Base-by-base conservation (phyloP, 768 basidiomycete species). In the Podaxis carcinomalis region DNA sequence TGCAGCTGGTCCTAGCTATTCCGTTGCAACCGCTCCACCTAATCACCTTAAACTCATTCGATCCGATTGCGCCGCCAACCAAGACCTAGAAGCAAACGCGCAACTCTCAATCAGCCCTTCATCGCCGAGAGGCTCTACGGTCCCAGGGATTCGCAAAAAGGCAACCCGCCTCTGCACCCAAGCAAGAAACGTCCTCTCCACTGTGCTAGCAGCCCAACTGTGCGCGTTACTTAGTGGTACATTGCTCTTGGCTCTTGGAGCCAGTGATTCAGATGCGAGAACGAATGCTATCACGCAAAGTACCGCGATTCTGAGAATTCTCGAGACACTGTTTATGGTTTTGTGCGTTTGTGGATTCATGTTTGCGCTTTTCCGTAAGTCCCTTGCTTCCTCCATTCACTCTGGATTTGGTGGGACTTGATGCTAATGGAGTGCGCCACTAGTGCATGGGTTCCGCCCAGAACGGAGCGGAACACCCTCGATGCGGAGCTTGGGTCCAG, bases 351-450 rank as follows among this genome's bases (percentile, higher is more conserved):
- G 42, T 16, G 52, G 44, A 25, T 42, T 61, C 35, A 39, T 47
- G 19, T n/a, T 61, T 21, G 59, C 59, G 10, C 55, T 61, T 35
- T 49, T 39, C 44, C 52, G 59, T 61, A 47, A 40, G 59, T 49
- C 10, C 52, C 16, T 16, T 16, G 2, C 23, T 37, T 27, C 13
- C 23, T 35, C 13, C 16, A 23, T 5, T 16, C n/a, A 4, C 5
- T 49, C 11, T 10, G 16, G 19, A 16, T 16, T 19, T 44, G 42
- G 19, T 44, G 14, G 40, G 42, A 32, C 42, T 16, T 19, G 16
- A 44, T 19, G 32, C 32, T 19, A 19, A 44, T 44, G 42, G 7
- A 19, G 32, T 16, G 13, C 40, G 40, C 6, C 40, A 5, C 14
- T 49, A 49, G 47, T 49, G 11, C 47, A 49, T 21, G 47, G 19